A percentile compares a stretch with the other conserved stretches of the same genome.
These are phyloP conservation scores for Eutrema heterophyllum DNA, from an alignment of 345 rosid species.

Conservation along the genomic window DNA sequence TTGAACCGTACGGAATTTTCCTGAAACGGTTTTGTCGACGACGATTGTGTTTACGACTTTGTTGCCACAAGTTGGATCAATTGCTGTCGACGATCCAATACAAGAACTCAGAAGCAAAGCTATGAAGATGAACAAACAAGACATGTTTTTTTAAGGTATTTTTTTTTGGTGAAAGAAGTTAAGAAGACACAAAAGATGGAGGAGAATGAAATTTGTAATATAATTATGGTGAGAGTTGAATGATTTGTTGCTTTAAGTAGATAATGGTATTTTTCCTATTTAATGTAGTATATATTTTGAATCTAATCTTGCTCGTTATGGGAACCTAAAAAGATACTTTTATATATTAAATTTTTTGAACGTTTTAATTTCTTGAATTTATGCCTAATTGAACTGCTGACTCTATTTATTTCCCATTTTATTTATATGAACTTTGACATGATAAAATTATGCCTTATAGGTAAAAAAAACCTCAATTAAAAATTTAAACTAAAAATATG, in stretches of 20 bases:
- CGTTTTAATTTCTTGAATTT: not conserved
- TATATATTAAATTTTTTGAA: not conserved
- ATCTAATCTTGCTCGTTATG: constrained; percentile 9
- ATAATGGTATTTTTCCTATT: constrained; percentile 10
- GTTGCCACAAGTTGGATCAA: constrained; percentile 26
- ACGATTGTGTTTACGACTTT: constrained; percentile 26
- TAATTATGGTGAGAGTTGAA: not conserved
- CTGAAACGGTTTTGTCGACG: constrained; percentile 26
- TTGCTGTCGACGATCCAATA: constrained; percentile 6
- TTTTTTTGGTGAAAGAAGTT: too few relatives aligned
- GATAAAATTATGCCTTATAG: not conserved
- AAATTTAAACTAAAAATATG: not conserved
- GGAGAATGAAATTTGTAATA: constrained; percentile 9
- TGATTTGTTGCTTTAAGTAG: not conserved
- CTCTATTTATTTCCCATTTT: constrained; percentile 5
- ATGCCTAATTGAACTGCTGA: not conserved
- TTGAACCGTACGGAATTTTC: constrained; percentile 14
- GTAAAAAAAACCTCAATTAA: not conserved
- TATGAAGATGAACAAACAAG: constrained; percentile 16
- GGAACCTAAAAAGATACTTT: not conserved
- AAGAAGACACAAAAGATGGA: not conserved
- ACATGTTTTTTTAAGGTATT: constrained; percentile 13
- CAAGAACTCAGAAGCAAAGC: constrained; percentile 19
- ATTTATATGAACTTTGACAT: not conserved
- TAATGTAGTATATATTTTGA: not conserved